phyloP scores from a whole-genome alignment of 441 rosid genomes.

The Brassica hybrid region DNA sequence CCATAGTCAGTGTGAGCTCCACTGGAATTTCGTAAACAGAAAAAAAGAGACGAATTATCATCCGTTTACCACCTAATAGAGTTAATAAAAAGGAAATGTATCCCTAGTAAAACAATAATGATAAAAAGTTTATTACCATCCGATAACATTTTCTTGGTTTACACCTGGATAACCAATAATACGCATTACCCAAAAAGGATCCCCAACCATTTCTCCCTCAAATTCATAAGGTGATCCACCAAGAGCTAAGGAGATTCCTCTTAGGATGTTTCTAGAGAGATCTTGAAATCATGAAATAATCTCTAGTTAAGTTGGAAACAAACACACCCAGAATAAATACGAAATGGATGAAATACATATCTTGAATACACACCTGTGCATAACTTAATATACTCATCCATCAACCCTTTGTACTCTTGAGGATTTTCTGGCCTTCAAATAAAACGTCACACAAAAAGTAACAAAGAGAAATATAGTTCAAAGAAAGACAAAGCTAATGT shows the following conservation, averaged over 20 bases:
- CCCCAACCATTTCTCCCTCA: background rate
- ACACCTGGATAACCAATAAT: no score
- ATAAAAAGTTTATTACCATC: background rate
- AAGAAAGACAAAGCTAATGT: background rate
- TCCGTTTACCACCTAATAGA: background rate
- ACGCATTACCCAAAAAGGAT: background rate
- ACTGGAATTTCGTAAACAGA: slow-evolving; percentile 40
- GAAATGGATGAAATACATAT: background rate
- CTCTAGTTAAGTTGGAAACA: background rate
- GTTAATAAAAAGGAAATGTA: background rate
- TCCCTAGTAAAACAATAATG: slow-evolving; percentile 4
- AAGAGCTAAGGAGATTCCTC: background rate
- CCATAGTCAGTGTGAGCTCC: slow-evolving; percentile 90
- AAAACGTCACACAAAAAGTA: background rate
- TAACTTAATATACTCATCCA: slow-evolving; percentile 66
- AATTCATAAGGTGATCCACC: background rate
- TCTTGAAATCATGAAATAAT: background rate
- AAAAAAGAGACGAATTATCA: background rate
- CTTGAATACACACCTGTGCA: slow-evolving; percentile 70
- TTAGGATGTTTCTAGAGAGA: background rate
- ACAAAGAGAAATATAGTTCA: background rate
- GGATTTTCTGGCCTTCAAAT: slow-evolving; percentile 69
- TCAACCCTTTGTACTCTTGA: slow-evolving; percentile 52
- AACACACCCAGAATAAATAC: background rate
- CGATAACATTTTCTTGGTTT: no score